phyloP scores from a whole-genome alignment of 345 rosid genomes.

The Schrenkiella parvula region DNA sequence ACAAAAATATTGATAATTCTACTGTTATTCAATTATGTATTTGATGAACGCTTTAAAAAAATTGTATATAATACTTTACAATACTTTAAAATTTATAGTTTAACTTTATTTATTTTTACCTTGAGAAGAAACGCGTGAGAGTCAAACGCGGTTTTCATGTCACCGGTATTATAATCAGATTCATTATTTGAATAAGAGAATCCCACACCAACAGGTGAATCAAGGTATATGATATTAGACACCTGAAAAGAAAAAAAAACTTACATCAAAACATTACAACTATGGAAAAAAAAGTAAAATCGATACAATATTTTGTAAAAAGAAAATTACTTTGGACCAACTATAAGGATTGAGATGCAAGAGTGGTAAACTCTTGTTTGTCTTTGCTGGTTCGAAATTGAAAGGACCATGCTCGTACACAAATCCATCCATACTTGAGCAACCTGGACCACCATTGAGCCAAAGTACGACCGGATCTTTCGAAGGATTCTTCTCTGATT shows the following conservation, averaged over 20 bases:
- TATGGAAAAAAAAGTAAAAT: not conserved
- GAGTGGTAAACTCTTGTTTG: constrained; percentile 37
- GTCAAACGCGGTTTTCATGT: constrained; percentile 70
- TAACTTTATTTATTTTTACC: no score
- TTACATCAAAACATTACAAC: not conserved
- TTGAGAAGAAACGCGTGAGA: constrained; percentile 73
- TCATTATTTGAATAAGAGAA: constrained; percentile 68
- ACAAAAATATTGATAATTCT: no score
- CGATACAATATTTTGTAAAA: not conserved
- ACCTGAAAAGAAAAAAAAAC: constrained; percentile 41
- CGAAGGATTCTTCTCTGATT: constrained; percentile 62
- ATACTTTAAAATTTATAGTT: no score
- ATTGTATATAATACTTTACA: no score
- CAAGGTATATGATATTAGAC: constrained; percentile 76
- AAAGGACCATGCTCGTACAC: constrained; percentile 90
- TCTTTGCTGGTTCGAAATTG: constrained; percentile 58
- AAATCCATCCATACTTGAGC: constrained; percentile 95
- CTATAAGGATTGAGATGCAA: constrained; percentile 72
- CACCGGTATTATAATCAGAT: constrained; percentile 70
- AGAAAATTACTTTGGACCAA: constrained; percentile 92
- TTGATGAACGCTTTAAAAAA: no score
- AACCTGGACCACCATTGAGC: constrained; percentile 99
- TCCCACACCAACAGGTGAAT: constrained; percentile 95
- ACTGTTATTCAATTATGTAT: no score
- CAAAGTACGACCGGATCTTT: constrained; percentile 83